These are phyloP conservation scores for Phialophora chinensis DNA, from an alignment of 2,329 filamentous ascomycete genomes.

Conservation along the genomic window DNA sequence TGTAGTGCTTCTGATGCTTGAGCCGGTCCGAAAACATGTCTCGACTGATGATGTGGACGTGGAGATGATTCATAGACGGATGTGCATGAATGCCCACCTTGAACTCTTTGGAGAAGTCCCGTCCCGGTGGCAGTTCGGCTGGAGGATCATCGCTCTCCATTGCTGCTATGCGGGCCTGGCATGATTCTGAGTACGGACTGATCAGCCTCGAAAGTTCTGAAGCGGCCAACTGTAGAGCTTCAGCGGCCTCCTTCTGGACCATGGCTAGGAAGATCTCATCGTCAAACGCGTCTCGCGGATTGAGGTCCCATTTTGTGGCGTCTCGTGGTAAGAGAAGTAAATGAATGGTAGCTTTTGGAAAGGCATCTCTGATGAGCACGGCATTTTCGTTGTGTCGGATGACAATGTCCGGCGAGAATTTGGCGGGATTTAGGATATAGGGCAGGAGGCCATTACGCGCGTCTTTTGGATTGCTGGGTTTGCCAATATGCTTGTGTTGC, in stretches of 20 bases:
- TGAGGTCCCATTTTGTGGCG: constrained; percentile 62
- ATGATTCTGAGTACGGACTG: constrained; percentile 59
- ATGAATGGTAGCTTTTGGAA: constrained; percentile 84
- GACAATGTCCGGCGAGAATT: constrained; percentile 67
- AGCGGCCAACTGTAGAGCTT: constrained; percentile 67
- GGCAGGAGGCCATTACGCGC: constrained; percentile 56
- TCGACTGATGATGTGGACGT: constrained; percentile 83
- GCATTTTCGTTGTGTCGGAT: constrained; percentile 68
- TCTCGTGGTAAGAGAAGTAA: constrained; percentile 85
- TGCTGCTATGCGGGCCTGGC: constrained; percentile 68
- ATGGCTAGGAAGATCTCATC: constrained; percentile 70
- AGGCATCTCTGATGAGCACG: constrained; percentile 81
- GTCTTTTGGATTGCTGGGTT: constrained; percentile 34
- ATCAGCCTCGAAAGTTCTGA: constrained; percentile 37
- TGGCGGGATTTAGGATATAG: constrained; percentile 69
- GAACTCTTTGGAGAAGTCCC: constrained; percentile 79
- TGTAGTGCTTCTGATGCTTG: constrained; percentile 87
- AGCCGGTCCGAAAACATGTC: constrained; percentile 76
- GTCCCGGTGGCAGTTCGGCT: constrained; percentile 65
- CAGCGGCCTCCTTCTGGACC: constrained; percentile 66
- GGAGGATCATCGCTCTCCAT: constrained; percentile 61
- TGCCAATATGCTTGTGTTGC: constrained; percentile 25
- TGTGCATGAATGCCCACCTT: constrained; percentile 81
- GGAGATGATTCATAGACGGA: constrained; percentile 90
- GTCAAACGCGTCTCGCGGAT: constrained; percentile 79